Evolutionary conservation across 169 alveolate species (phyloP).

Genomic region (Amoebophrya sp.): DNA sequence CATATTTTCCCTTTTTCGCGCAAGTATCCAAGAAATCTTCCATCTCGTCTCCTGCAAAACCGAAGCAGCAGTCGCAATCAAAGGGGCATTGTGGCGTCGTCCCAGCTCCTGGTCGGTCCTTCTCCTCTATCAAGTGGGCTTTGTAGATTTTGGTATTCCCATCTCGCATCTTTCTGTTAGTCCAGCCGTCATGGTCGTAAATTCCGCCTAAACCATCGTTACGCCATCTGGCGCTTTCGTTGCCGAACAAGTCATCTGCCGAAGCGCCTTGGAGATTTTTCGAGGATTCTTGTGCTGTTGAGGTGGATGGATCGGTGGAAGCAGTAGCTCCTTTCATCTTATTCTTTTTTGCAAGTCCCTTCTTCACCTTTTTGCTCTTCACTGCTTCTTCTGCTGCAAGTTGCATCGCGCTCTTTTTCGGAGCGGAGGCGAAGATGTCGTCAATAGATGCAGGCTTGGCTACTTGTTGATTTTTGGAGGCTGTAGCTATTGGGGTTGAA

Average conservation of each 20-base stretch:
- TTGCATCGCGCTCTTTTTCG: no score
- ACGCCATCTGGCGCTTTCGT: not conserved
- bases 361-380: no score
- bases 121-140: not conserved
- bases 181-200: not conserved
- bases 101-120: not conserved
- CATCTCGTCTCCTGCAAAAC: not conserved
- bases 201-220: conserved; percentile 1
- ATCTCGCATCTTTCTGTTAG: not conserved
- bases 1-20: not conserved
- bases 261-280: no score
- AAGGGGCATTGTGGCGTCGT: not conserved
- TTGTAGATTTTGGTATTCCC: not conserved
- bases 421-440: no score
- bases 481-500: no score
- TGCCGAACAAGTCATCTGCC: not conserved
- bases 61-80: conserved; percentile 22
- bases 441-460: no score
- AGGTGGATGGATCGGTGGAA: no score
- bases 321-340: no score
- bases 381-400: no score
- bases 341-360: no score
- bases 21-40: not conserved
- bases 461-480: no score
- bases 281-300: no score